Evolutionary conservation across 2,329 filamentous ascomycete species (phyloP).

Genomic region (Fusarium mangiferae): DNA sequence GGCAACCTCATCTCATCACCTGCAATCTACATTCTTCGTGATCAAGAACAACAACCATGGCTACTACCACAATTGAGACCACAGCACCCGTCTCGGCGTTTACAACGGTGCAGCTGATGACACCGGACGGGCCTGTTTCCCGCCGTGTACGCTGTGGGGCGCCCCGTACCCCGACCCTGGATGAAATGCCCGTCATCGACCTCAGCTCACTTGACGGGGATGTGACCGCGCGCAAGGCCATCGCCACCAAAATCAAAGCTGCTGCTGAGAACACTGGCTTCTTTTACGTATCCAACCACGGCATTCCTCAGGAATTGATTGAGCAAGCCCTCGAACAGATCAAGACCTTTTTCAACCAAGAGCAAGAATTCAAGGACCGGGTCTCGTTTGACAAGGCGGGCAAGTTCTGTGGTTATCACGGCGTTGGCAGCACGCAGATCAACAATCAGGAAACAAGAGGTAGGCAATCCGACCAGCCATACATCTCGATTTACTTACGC

Average conservation of each 20-base stretch:
- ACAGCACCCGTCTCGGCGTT: not conserved
- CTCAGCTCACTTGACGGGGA: not conserved
- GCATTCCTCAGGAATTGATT: not conserved
- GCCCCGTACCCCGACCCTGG: not conserved
- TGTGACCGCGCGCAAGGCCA: not conserved
- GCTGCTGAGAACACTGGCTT: not conserved
- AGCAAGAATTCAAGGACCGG: not conserved
- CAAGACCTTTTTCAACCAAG: not conserved
- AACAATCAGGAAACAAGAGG: conserved; percentile 10
- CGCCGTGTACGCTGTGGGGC: conserved; percentile 8
- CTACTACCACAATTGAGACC: not conserved
- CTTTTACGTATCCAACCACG: conserved; percentile 1
- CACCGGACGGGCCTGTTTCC: conserved; percentile 2
- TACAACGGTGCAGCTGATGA: conserved; percentile 8
- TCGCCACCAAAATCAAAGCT: not conserved
- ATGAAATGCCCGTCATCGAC: conserved; percentile 15
- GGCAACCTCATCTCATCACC: not conserved
- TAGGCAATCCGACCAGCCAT: fast-evolving
- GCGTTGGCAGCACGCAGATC: conserved; percentile 3
- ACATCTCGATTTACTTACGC: not conserved
- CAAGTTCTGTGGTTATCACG: conserved; percentile 15
- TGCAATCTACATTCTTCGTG: fast-evolving
- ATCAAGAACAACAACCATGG: not conserved
- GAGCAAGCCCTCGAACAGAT: not conserved
- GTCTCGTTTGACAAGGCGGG: conserved; percentile 7